Conservation (phyloP, 805 yeast genomes). For the Teunomyces gatunensis region DNA sequence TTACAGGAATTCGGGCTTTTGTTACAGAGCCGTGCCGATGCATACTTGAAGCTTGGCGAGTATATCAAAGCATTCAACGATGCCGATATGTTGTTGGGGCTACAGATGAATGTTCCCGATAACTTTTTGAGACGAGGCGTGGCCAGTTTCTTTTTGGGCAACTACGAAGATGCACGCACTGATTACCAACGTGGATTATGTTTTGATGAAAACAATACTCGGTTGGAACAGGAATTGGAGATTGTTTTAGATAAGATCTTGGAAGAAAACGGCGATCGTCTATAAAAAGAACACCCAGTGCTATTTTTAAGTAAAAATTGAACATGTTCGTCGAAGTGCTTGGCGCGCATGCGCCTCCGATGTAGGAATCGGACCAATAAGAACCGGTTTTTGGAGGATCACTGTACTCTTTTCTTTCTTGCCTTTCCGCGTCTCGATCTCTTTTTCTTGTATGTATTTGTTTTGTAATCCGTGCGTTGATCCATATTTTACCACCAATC, state of each 20-base stretch:
- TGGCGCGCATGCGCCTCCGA: too few relatives aligned
- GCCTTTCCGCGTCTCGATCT: too few relatives aligned
- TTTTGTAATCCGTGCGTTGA: too few relatives aligned
- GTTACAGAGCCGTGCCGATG: constrained; percentile 69
- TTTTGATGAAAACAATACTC: constrained; percentile 53
- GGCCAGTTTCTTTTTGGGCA: constrained; percentile 59
- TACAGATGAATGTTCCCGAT: constrained; percentile 62
- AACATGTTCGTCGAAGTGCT: too few relatives aligned
- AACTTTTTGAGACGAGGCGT: constrained; percentile 72
- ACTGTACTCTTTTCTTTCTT: not conserved
- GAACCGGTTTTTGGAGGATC: not conserved
- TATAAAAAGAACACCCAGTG: not conserved
- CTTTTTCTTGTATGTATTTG: too few relatives aligned
- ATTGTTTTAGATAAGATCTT: constrained; percentile 47
- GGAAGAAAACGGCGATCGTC: constrained; percentile 57
- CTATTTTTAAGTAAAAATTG: not conserved
- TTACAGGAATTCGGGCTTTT: constrained; percentile 65
- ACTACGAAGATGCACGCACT: constrained; percentile 58
- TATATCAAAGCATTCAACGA: constrained; percentile 64
- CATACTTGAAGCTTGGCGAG: constrained; percentile 53
- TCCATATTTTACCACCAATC: too few relatives aligned
- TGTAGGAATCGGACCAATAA: not conserved
- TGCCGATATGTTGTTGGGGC: constrained; percentile 60
- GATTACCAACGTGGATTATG: constrained; percentile 73
- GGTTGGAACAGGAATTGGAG: constrained; percentile 48